Evolutionary conservation across 208 protist species (phyloP).

Genomic region (Trypanosoma mega): DNA sequence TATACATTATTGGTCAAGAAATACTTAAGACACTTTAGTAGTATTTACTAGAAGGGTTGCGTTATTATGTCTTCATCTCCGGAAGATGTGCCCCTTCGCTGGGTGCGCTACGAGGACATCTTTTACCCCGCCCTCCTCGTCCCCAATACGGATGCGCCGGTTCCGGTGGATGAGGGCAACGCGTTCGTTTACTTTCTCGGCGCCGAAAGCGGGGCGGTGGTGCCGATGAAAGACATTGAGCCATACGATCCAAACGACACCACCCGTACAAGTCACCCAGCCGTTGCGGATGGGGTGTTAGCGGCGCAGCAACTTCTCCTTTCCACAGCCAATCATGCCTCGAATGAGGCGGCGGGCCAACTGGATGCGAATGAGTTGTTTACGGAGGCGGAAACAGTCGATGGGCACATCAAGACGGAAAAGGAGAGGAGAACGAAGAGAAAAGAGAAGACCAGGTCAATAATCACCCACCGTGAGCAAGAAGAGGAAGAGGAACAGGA

Average conservation of each 20-base stretch:
- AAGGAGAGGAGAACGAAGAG: background rate
- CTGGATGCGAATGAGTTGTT: background rate
- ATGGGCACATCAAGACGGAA: background rate
- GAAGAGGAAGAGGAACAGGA: background rate
- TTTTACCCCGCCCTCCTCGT: conserved; percentile 70
- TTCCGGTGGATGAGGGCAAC: conserved; percentile 28
- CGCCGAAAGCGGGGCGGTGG: conserved; percentile 54
- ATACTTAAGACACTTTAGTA: no score
- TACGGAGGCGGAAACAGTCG: conserved; percentile 7
- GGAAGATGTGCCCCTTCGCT: conserved; percentile 47
- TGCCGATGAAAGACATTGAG: conserved; percentile 43
- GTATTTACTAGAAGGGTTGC: no score
- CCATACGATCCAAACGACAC: conserved; percentile 59
- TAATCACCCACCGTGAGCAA: background rate
- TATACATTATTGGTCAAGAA: background rate
- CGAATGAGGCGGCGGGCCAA: background rate
- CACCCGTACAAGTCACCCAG: conserved; percentile 45
- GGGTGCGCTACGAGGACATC: conserved; percentile 68
- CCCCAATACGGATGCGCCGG: conserved; percentile 38
- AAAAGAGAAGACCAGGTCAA: conserved; percentile 5
- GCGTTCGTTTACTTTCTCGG: conserved; percentile 77
- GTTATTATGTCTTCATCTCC: no score
- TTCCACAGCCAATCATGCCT: conserved; percentile 12
- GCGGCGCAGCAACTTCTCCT: conserved; percentile 56
- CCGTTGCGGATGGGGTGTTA: conserved; percentile 48